phyloP scores from a whole-genome alignment of 495 filamentous ascomycete genomes.

The Aspergillus olivimuriae region DNA sequence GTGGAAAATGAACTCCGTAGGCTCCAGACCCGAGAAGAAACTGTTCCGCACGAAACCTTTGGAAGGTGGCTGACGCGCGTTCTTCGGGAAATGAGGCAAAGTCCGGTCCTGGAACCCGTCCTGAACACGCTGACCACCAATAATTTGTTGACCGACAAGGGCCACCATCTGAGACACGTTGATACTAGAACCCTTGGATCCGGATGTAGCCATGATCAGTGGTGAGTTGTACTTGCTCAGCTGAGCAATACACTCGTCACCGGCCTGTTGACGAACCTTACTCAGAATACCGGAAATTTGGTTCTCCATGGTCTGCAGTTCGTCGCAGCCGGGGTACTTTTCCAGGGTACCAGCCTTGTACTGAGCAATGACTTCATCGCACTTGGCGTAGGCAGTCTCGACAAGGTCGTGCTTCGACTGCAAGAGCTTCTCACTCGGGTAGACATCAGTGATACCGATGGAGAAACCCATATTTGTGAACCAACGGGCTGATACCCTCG shows the following conservation, averaged over 20 bases:
- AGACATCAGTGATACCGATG: conserved; percentile 92
- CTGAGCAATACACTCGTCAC: conserved; percentile 83
- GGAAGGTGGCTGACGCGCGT: conserved; percentile 78
- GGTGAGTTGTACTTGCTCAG: conserved; percentile 90
- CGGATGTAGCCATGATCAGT: conserved; percentile 93
- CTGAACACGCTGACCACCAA: conserved; percentile 83
- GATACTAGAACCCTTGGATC: conserved; percentile 92
- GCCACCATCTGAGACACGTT: conserved; percentile 99
- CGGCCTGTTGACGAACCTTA: conserved; percentile 81
- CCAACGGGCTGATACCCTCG: conserved; percentile 82
- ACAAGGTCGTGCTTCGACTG: conserved; percentile 69
- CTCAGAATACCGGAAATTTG: conserved; percentile 84
- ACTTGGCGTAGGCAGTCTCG: conserved; percentile 68
- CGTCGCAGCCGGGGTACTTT: conserved; percentile 80
- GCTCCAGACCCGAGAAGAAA: conserved; percentile 88
- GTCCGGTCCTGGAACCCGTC: conserved; percentile 96
- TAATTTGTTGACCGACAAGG: conserved; percentile 95
- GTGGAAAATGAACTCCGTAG: conserved; percentile 95
- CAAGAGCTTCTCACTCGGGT: conserved; percentile 62
- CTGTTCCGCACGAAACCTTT: conserved; percentile 97
- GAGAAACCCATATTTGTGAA: conserved; percentile 91
- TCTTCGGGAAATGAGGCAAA: conserved; percentile 92
- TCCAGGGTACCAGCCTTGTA: conserved; percentile 73
- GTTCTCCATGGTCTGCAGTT: conserved; percentile 89
- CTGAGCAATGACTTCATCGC: conserved; percentile 75